These are phyloP conservation scores for Vinca major DNA, from an alignment of 305 asterid genomes.

Conservation along the genomic window DNA sequence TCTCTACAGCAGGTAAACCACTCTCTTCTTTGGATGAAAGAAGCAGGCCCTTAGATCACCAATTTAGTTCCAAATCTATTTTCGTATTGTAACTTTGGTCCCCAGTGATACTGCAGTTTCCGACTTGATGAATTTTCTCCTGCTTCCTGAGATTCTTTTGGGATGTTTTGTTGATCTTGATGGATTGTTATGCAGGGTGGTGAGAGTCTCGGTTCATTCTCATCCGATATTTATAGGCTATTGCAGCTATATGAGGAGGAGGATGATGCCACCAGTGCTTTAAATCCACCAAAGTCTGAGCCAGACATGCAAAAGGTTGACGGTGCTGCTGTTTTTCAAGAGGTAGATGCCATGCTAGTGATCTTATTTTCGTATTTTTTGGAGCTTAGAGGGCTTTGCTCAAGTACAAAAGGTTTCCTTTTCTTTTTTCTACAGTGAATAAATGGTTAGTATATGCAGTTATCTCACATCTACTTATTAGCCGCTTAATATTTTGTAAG, in stretches of 20 bases:
- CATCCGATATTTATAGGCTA: constrained; percentile 74
- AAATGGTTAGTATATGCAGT: not conserved
- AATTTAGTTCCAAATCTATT: not conserved
- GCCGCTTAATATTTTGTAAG: not conserved
- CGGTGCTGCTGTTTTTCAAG: constrained; percentile 41
- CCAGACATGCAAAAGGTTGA: constrained; percentile 55
- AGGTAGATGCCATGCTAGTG: constrained; percentile 33
- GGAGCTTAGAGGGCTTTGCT: not conserved
- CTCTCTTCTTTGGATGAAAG: not conserved
- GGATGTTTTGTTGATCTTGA: constrained; percentile 16
- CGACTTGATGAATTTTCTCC: too few relatives aligned
- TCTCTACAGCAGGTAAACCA: constrained; percentile 59
- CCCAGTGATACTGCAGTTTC: too few relatives aligned
- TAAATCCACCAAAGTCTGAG: constrained; percentile 83
- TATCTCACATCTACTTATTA: not conserved
- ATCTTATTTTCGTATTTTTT: constrained; percentile 5
- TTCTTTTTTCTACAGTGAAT: not conserved
- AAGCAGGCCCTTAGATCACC: not conserved
- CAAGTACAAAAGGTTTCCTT: not conserved
- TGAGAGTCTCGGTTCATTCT: constrained; percentile 61
- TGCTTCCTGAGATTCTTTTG: not conserved
- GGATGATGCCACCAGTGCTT: constrained; percentile 93
- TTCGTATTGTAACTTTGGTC: not conserved
- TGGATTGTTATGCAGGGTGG: constrained; percentile 50
- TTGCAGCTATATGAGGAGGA: constrained; percentile 89